Evolutionary conservation across 176 grass and related monocot genomes (phyloP).

Genomic region (Elaeis guineensis): DNA sequence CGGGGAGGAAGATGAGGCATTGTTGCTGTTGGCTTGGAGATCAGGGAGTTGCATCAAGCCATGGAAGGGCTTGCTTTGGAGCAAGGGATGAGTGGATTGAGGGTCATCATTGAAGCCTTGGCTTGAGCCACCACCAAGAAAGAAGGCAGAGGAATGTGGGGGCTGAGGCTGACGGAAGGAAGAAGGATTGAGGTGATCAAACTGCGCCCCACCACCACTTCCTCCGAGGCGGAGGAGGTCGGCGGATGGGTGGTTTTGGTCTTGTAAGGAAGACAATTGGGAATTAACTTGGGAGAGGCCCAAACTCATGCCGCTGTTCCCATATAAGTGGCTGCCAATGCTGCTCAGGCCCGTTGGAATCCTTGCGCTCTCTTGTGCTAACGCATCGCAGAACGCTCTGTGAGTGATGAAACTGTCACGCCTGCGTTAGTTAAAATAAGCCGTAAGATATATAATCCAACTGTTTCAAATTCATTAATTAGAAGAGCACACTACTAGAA

Average conservation of each 20-base stretch:
- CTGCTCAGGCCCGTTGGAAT: not conserved
- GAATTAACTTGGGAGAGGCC: conserved; percentile 10
- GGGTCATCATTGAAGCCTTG: not conserved
- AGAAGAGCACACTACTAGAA: not conserved
- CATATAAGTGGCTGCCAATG: conserved; percentile 2
- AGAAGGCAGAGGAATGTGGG: not conserved
- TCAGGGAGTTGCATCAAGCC: conserved; percentile 11
- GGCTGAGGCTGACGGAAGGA: conserved; percentile 2
- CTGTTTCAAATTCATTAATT: not conserved
- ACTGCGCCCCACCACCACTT: not conserved
- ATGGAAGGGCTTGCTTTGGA: conserved; percentile 12
- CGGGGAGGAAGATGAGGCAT: not conserved
- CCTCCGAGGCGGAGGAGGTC: conserved; percentile 9
- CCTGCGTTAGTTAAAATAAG: conserved; percentile 2
- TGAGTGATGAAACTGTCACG: conserved; percentile 20
- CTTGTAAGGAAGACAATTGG: conserved; percentile 6
- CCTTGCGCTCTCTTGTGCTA: conserved; percentile 17
- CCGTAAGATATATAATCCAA: not conserved
- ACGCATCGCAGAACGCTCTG: conserved; percentile 16
- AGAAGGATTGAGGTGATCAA: not conserved
- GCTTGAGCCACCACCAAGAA: conserved; percentile 4
- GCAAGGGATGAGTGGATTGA: not conserved
- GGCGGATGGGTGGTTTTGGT: not conserved
- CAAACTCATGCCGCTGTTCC: not conserved
- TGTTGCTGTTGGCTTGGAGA: conserved; percentile 8